Base-by-base conservation (phyloP, 441 rosid species). In the Theobroma grandiflorum region DNA sequence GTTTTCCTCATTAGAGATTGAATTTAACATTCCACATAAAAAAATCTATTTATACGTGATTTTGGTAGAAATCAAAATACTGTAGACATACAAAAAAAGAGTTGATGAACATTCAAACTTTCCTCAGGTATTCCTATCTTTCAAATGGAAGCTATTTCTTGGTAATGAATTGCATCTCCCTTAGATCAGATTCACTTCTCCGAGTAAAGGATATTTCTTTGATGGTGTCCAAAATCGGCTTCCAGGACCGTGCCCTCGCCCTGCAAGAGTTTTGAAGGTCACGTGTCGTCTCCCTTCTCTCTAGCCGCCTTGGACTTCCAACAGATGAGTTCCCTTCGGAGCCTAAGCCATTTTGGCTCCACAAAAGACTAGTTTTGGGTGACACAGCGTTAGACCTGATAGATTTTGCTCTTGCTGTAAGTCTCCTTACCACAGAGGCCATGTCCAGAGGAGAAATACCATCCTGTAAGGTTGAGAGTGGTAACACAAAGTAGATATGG, bases 221-320 rank as follows among this genome's bases (percentile, higher is more conserved):
- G 16, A 89, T 87, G 15, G 90, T 80, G 45, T 87, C 91, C 82
- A 87, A 81, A 66, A 79, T 55, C 4, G 89, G 89, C 74, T 78
- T 84, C 91, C 89, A 87, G 0, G 87, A 15, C 6, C 6, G 20
- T 9, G 33, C 8, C 35, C 63, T 38, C 3, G 20, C 26, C 7
- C 49, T 16, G 11, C 33, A 43, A 0, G 59, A 49, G 47, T 16
- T 64, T 37, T 18, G 69, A 38, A 38, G 22, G 5, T 12, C 47
- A 37, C 1, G 8, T 4, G 16, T 18, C 35, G 8, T 73, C 11
- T 53, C 50, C 50, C n/a, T 38, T 53, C 49, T 73, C 9, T 37
- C 22, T 6, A 47, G 45, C 15, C 67, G 6, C n/a, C 26, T 11
- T 14, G 9, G 26, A 18, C 22, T 40, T 5, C 71, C 5, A 14